Evolutionary conservation across 371 early-diverging fungal genomes (phyloP).

Genomic region (Funneliformis caledonium): DNA sequence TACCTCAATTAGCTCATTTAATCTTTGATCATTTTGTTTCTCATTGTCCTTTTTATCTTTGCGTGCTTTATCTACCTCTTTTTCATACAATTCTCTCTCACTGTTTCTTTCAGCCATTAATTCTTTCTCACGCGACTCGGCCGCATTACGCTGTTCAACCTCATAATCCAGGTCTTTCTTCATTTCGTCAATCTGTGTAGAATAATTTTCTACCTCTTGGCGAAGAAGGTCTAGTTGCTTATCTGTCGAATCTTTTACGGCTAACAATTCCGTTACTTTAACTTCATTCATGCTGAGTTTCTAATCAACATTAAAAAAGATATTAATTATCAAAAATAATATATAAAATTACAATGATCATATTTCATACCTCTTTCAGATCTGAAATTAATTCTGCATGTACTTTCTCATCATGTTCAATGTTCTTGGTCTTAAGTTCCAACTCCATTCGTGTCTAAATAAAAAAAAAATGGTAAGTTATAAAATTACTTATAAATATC

Average conservation of each 20-base stretch:
- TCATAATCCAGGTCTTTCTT: neutral
- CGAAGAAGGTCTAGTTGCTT: conserved; percentile 6
- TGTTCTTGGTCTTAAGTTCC: neutral
- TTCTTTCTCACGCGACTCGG: conserved; percentile 8
- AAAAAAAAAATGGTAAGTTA: neutral
- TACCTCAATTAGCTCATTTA: conserved; percentile 32
- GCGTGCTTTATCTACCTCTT: conserved; percentile 31
- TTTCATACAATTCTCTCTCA: conserved; percentile 28
- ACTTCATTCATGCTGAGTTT: conserved; percentile 2
- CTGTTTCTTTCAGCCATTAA: conserved; percentile 15
- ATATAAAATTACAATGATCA: neutral
- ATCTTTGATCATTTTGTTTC: conserved; percentile 14
- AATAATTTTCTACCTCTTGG: conserved; percentile 28
- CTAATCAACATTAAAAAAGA: neutral
- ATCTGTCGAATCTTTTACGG: neutral
- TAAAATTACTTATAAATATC: neutral
- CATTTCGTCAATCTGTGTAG: conserved; percentile 13
- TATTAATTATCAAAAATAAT: neutral
- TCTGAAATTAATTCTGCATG: conserved; percentile 21
- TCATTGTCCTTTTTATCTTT: conserved; percentile 34
- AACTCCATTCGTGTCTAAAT: conserved; percentile 1
- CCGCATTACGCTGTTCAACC: conserved; percentile 7
- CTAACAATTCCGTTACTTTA: conserved; percentile 9
- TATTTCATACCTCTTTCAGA: conserved; percentile 1
- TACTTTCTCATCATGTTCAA: conserved; percentile 7